Conservation (phyloP, 148 eudicot species). For the Beta vulgaris region DNA sequence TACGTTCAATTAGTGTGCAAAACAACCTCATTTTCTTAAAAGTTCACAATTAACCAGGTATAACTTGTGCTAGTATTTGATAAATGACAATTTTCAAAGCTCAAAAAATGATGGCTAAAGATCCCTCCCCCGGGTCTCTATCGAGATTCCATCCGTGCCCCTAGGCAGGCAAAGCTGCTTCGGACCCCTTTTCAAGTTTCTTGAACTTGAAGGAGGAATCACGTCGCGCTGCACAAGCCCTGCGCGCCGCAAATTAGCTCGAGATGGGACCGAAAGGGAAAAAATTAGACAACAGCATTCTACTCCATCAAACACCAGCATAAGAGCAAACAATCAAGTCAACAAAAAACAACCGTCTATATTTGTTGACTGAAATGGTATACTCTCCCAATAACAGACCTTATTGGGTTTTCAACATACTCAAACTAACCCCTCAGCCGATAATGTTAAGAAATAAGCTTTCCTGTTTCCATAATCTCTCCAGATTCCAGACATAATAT, state of each 20-base stretch:
- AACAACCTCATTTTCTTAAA: background rate
- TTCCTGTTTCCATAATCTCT: background rate
- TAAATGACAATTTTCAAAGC: background rate
- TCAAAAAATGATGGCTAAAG: background rate
- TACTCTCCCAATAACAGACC: background rate
- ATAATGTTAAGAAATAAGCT: background rate
- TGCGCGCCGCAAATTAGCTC: too few species aligned
- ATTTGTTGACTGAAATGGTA: background rate
- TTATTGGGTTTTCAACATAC: background rate
- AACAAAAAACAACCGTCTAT: background rate
- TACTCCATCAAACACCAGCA: background rate
- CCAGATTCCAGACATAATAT: conserved; percentile 1
- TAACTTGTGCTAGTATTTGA: background rate
- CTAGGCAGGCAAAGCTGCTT: too few species aligned
- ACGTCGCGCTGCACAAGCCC: too few species aligned
- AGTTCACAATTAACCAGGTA: too few species aligned
- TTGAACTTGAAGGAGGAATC: too few species aligned
- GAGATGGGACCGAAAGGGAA: too few species aligned
- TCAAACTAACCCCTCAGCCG: background rate
- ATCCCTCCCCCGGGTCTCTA: too few species aligned
- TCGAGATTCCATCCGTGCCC: too few species aligned
- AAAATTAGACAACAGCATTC: background rate
- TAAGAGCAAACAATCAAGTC: background rate
- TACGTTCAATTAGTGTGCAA: background rate
- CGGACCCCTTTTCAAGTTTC: too few species aligned